Base-by-base conservation (phyloP, 768 basidiomycete species). In the Suillus discolor region DNA sequence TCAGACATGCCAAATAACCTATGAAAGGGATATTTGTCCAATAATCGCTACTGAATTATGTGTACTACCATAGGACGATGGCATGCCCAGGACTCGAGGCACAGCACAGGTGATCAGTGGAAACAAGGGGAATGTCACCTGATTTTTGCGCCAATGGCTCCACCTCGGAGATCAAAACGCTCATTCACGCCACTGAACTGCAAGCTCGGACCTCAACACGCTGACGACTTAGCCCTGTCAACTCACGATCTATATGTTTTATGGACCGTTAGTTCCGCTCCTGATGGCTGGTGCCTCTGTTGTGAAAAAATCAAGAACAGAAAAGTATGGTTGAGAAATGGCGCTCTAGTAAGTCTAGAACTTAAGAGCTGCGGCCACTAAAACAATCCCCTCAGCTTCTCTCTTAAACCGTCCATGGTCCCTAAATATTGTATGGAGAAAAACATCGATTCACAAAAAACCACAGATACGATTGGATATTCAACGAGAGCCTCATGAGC, bases 401-500 rank as follows among this genome's bases (percentile, higher is more conserved):
- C 9, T 59, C 55, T n/a, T 5, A 39, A 23, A 59, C 16, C 23
- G 16, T 39, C 25, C 11, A 20, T 39, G 11, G 25, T 28, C 25
- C 18, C 25, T 28, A 18, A 28, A 60, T 60, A 34, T 34, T 13
- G 2, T 34, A 12, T 20, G 38, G 39, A 28, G 4, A 28, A 41
- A 38, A n/a, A 23, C 3, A 28, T 25, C 23, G 13, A 49, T 54
- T 18, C 28, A 31, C 38, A 41, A 25, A 25, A 57, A 57, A 39
- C n/a, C 36, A 39, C 36, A 57, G 38, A 23, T 15, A 41, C 16
- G 16, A 41, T 60, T 60, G 57, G 25, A 60, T 60, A 60, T 60
- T 41, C 18, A 34, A 20, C 54, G 18, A 34, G 31, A 54, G 31
- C 31, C 16, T 54, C 31, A 6, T 54, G 39, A 28, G 18, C 57